Conservation (phyloP, 2,329 filamentous ascomycete genomes). For the Xylaria sp. region DNA sequence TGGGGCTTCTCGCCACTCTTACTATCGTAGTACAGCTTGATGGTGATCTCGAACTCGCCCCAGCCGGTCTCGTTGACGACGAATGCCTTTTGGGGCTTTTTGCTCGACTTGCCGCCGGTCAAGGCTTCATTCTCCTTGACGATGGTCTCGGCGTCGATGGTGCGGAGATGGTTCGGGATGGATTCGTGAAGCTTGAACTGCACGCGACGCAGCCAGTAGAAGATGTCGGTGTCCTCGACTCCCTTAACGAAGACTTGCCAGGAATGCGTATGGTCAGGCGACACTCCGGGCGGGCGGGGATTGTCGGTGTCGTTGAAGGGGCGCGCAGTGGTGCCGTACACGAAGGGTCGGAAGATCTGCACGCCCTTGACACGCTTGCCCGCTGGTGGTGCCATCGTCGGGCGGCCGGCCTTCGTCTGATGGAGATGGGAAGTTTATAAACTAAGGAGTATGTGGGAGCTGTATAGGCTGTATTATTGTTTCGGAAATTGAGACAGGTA, state of each 20-base stretch:
- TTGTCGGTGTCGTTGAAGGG: constrained; percentile 81
- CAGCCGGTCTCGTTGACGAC: constrained; percentile 92
- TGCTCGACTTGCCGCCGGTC: constrained; percentile 48
- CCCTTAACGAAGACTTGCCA: constrained; percentile 96
- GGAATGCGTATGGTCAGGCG: constrained; percentile 93
- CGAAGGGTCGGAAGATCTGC: constrained; percentile 71
- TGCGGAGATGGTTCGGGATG: constrained; percentile 89
- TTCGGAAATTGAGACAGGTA: too few relatives aligned
- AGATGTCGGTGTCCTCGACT: constrained; percentile 88
- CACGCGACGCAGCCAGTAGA: constrained; percentile 95
- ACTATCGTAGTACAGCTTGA: constrained; percentile 92
- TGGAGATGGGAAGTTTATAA: neutral
- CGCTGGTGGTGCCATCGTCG: constrained; percentile 67
- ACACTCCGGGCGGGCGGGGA: constrained; percentile 79
- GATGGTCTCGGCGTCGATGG: constrained; percentile 56
- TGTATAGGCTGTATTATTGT: too few relatives aligned
- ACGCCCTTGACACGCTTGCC: constrained; percentile 73
- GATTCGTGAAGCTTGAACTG: constrained; percentile 99
- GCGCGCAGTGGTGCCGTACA: constrained; percentile 82
- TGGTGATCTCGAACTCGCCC: constrained; percentile 97
- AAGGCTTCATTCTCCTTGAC: constrained; percentile 45
- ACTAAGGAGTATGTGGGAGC: too few relatives aligned
- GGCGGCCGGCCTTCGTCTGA: neutral
- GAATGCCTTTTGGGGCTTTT: constrained; percentile 66
- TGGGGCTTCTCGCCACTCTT: constrained; percentile 93